Percentiles rank a stretch among this genome's conserved stretches.
These are phyloP conservation scores for Cladophialophora yegresii DNA, from an alignment of 2,329 filamentous ascomycete genomes.

Conservation along the genomic window DNA sequence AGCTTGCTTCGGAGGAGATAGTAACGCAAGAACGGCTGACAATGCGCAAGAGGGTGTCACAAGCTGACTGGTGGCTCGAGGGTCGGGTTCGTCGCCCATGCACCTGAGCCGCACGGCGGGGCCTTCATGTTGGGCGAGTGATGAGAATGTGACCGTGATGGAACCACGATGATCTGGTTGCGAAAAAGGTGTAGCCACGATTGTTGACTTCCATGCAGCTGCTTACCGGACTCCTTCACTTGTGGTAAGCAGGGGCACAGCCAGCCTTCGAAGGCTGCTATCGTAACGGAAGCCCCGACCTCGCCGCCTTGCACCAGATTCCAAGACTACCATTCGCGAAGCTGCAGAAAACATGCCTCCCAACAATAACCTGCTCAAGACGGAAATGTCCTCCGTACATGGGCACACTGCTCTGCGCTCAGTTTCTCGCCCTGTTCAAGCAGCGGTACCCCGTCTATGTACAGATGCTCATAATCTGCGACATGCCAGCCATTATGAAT, in stretches of 20 bases:
- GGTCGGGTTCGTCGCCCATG: not conserved
- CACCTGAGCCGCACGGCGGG: not conserved
- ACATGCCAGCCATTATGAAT: constrained; percentile 19
- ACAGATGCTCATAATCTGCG: constrained; percentile 8
- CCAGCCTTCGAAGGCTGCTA: not conserved
- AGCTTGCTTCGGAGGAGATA: not conserved
- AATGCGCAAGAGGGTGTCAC: not conserved
- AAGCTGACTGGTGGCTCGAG: not conserved
- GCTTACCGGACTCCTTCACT: not conserved
- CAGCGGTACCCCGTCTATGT: not conserved
- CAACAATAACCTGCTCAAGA: not conserved
- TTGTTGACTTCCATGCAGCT: not conserved
- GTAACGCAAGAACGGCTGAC: not conserved
- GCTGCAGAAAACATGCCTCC: not conserved
- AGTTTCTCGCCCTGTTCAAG: constrained; percentile 5
- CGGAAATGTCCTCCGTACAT: not conserved
- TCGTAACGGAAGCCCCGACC: not conserved
- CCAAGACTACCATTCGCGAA: not conserved
- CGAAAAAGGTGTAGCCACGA: not conserved
- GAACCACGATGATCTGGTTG: not conserved
- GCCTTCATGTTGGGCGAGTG: not conserved
- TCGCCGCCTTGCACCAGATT: not conserved
- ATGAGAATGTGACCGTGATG: not conserved
- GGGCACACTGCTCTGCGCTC: not conserved
- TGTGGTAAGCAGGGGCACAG: not conserved